Evolutionary conservation across 2,329 filamentous ascomycete species (phyloP), one percentile per base, ranked within the genome.

Genomic region (Aspergillus hortae): DNA sequence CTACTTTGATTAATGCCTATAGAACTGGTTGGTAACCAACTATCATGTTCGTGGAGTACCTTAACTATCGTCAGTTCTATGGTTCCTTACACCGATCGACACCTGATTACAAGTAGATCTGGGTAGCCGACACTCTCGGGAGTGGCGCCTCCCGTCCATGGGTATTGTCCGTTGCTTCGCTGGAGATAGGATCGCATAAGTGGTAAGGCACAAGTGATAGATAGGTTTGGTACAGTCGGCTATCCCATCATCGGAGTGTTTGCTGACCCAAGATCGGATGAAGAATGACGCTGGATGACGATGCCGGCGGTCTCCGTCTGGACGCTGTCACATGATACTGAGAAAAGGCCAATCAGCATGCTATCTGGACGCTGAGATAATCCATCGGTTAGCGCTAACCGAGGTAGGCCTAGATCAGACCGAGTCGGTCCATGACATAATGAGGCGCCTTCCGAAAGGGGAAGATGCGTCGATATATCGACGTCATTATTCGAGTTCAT

Each of bases 351-450:
- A 38, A 38, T 38, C 11, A 38, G 11, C 35, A 30, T 30, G 27
- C 27, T 30, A 30, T 30, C 27, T 30, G 27, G 27, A 1, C 6
- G 35, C 7, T 38, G 35, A 46, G 17, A 25, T 33, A 46, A 17
- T 33, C n/a, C 9, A 15, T 33, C 5, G 23, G 25, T 12, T 19
- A 6, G 14, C n/a, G 23, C 17, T 38, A 25, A 40, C 17, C 12
- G 23, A n/a, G n/a, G 5, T 6, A 5, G n/a, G 35, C 6, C 15
- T 19, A 42, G 17, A 25, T 11, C 11, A 6, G 35, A 21, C 7
- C 35, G 44, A 46, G 44, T 46, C 44, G 35, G 27, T 25, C 27
- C 12, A 46, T 46, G 44, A 46, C 44, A 46, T 46, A 46, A 46
- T 17, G 9, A 19, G 15, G 12, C 23, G 21, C 11, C 33, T 10